Conservation (phyloP, 2,329 filamentous ascomycete species). For the Xylariaceae sp. region DNA sequence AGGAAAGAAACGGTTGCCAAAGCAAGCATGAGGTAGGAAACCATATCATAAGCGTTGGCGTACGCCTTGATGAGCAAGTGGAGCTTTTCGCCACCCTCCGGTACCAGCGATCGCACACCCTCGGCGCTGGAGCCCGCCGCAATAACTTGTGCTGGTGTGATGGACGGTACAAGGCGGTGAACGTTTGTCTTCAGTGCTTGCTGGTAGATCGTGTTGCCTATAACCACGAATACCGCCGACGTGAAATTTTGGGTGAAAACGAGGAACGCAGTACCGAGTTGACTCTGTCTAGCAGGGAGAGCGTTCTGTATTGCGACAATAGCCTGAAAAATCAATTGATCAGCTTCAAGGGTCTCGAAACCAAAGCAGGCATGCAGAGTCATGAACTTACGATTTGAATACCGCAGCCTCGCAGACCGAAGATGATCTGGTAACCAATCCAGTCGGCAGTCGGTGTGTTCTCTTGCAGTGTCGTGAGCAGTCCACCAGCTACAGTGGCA, state of each 20-base stretch:
- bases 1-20: conserved; percentile 21
- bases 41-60: conserved; percentile 22
- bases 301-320: conserved; percentile 29
- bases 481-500: conserved; percentile 22
- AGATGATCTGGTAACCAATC: conserved; percentile 30
- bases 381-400: conserved; percentile 23
- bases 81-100: conserved; percentile 25
- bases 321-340: conserved; percentile 10
- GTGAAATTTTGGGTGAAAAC: conserved; percentile 29
- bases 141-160: conserved; percentile 22
- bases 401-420: conserved; percentile 24
- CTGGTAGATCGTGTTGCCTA: conserved; percentile 29
- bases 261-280: conserved; percentile 26
- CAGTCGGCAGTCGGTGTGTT: conserved; percentile 23
- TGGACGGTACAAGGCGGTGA: conserved; percentile 20
- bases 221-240: conserved; percentile 26
- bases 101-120: conserved; percentile 27
- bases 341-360: conserved; percentile 2
- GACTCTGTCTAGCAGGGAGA: conserved; percentile 23
- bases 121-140: conserved; percentile 27
- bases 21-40: conserved; percentile 28
- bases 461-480: conserved; percentile 28
- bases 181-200: conserved; percentile 22
- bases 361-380: background rate
- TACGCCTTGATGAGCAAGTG: conserved; percentile 22